Percentiles rank a stretch among this genome's conserved stretches.
These are phyloP conservation scores for Cyclotella choctawhatcheeana DNA, from an alignment of 108 stramenopile species.

Conservation along the genomic window DNA sequence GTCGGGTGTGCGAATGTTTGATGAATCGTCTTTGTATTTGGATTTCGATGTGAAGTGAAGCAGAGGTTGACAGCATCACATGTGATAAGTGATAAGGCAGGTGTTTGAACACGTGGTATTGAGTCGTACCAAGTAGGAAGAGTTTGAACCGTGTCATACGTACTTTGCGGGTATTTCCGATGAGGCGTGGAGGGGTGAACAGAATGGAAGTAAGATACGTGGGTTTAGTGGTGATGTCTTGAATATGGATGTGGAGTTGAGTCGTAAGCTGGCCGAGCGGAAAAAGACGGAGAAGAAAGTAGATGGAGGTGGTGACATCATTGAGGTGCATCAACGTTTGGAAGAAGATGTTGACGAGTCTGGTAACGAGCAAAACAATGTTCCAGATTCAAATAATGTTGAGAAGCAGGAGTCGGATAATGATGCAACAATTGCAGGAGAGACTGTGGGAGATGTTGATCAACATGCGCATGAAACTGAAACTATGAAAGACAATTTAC, in stretches of 20 bases:
- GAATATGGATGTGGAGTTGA: slow-evolving; percentile 58
- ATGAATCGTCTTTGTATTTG: too few relatives aligned
- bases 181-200: slow-evolving; percentile 31
- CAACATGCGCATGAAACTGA: slow-evolving; percentile 34
- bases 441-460: slow-evolving; percentile 11
- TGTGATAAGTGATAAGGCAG: too few relatives aligned
- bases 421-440: too few relatives aligned
- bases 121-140: slow-evolving; percentile 42
- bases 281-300: slow-evolving; percentile 30
- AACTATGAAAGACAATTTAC: too few relatives aligned
- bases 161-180: slow-evolving; percentile 67
- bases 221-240: slow-evolving; percentile 72
- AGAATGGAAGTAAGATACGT: slow-evolving; percentile 55
- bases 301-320: slow-evolving; percentile 12
- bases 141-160: slow-evolving; percentile 82
- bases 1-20: too few relatives aligned
- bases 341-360: slow-evolving; percentile 49
- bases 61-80: too few relatives aligned
- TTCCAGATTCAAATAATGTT: too few relatives aligned
- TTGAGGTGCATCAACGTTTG: slow-evolving; percentile 38
- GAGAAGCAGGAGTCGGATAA: too few relatives aligned
- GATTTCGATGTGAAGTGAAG: too few relatives aligned
- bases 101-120: slow-evolving; percentile 32
- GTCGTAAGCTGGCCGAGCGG: slow-evolving; percentile 56
- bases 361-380: too few relatives aligned